phyloP scores from a whole-genome alignment of 768 basidiomycete genomes.

The Pleurotus platypus region DNA sequence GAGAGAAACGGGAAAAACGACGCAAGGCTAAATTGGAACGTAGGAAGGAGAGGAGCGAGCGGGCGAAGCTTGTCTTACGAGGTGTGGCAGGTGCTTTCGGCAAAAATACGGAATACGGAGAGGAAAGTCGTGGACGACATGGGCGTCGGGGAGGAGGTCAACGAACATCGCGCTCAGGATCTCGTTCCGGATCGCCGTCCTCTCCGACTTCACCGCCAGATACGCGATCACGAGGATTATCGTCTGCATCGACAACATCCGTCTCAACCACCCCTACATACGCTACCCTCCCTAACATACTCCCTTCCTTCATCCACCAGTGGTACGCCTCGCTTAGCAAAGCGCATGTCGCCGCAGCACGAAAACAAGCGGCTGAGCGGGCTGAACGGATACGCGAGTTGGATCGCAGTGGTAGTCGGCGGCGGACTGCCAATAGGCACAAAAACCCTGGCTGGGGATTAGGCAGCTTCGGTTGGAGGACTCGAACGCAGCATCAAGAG shows the following conservation, averaged over 20 bases:
- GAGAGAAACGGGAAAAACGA: conserved; percentile 53
- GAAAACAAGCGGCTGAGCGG: conserved; percentile 67
- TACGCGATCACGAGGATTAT: conserved; percentile 2
- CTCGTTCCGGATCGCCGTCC: background rate
- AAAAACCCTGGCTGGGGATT: conserved; percentile 61
- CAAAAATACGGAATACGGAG: conserved; percentile 8
- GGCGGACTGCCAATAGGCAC: conserved; percentile 18
- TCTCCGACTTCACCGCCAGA: conserved; percentile 10
- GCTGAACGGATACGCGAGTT: conserved; percentile 64
- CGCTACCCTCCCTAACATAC: conserved; percentile 26
- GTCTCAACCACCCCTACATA: conserved; percentile 10
- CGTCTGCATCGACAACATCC: conserved; percentile 13
- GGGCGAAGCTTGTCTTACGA: conserved; percentile 53
- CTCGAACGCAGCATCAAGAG: conserved; percentile 11
- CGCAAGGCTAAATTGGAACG: conserved; percentile 43
- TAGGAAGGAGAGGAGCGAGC: conserved; percentile 45
- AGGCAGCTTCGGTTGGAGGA: conserved; percentile 57
- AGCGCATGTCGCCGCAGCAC: conserved; percentile 69
- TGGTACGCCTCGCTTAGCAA: conserved; percentile 62
- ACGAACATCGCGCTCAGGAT: background rate
- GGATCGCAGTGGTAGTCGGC: conserved; percentile 29
- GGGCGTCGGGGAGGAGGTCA: background rate
- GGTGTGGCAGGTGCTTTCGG: conserved; percentile 54
- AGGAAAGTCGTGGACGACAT: background rate
- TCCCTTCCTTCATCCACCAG: conserved; percentile 40